phyloP scores from a whole-genome alignment of 2,329 filamentous ascomycete species.

The Ascochyta lentis region DNA sequence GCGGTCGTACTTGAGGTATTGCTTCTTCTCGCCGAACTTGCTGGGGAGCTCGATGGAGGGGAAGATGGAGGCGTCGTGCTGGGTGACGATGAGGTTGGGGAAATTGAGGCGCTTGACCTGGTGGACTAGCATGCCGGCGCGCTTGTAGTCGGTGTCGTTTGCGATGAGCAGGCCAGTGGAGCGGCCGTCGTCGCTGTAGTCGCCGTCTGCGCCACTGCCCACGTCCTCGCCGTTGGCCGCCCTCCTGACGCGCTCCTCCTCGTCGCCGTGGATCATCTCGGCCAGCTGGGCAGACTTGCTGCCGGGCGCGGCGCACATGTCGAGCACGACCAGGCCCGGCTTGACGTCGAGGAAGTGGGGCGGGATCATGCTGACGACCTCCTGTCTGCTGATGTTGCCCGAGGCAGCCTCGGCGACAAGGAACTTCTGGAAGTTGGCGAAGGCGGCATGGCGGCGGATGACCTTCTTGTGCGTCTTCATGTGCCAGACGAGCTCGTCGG shows the following conservation, averaged over 20 bases:
- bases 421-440: conserved; percentile 96
- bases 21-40: conserved; percentile 60
- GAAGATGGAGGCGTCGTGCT: conserved; percentile 96
- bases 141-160: conserved; percentile 96
- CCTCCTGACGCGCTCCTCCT: conserved; percentile 83
- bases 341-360: conserved; percentile 89
- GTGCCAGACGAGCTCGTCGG: conserved; percentile 92
- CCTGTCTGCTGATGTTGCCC: conserved; percentile 96
- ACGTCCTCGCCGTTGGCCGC: conserved; percentile 69
- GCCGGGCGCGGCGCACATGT: conserved; percentile 95
- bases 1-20: conserved; percentile 94
- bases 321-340: conserved; percentile 90
- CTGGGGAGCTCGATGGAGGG: conserved; percentile 86
- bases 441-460: conserved; percentile 90
- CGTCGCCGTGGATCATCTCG: conserved; percentile 90
- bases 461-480: conserved; percentile 99
- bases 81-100: conserved; percentile 94
- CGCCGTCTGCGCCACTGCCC: conserved; percentile 59
- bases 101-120: conserved; percentile 97
- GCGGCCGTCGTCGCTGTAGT: conserved; percentile 78
- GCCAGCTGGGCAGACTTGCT: conserved; percentile 96
- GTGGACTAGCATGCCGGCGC: conserved; percentile 95
- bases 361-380: conserved; percentile 98
- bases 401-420: conserved; percentile 96
- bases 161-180: conserved; percentile 91